phyloP scores from a whole-genome alignment of 2,329 filamentous ascomycete species.

The Aspergillus sp. region DNA sequence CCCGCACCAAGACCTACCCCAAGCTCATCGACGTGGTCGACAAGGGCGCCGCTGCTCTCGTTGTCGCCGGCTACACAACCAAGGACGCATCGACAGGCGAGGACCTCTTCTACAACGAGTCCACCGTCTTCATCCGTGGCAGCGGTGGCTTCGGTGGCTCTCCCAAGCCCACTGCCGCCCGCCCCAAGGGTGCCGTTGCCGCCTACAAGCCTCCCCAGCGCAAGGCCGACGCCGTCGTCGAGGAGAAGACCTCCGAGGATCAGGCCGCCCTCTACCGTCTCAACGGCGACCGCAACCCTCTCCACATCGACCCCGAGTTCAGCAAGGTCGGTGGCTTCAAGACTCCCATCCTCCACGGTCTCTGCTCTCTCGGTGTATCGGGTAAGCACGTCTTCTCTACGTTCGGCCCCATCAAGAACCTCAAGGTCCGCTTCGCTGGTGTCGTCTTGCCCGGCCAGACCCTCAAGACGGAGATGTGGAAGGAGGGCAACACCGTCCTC shows the following conservation, averaged over 20 bases:
- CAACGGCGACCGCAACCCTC: conserved; percentile 91
- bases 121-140: conserved; percentile 87
- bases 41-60: conserved; percentile 86
- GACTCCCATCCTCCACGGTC: conserved; percentile 90
- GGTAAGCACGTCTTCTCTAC: conserved; percentile 85
- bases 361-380: conserved; percentile 90
- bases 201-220: conserved; percentile 76
- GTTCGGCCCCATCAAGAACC: conserved; percentile 81
- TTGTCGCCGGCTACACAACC: conserved; percentile 77
- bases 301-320: conserved; percentile 93
- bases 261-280: conserved; percentile 93
- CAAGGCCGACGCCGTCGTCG: conserved; percentile 75
- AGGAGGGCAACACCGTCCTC: conserved; percentile 72
- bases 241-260: conserved; percentile 83
- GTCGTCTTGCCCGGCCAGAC: conserved; percentile 84
- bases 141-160: conserved; percentile 86
- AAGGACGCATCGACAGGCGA: conserved; percentile 82
- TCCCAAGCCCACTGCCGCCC: conserved; percentile 63
- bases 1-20: conserved; percentile 70
- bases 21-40: conserved; percentile 92
- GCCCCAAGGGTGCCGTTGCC: conserved; percentile 78
- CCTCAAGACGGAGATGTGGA: conserved; percentile 94
- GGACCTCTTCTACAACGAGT: conserved; percentile 95
- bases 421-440: conserved; percentile 89
- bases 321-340: conserved; percentile 95